Percentiles rank a stretch among this genome's conserved stretches.
Evolutionary conservation across 805 yeast species (phyloP).

Genomic region (Kregervanrija pseudodelftensis): DNA sequence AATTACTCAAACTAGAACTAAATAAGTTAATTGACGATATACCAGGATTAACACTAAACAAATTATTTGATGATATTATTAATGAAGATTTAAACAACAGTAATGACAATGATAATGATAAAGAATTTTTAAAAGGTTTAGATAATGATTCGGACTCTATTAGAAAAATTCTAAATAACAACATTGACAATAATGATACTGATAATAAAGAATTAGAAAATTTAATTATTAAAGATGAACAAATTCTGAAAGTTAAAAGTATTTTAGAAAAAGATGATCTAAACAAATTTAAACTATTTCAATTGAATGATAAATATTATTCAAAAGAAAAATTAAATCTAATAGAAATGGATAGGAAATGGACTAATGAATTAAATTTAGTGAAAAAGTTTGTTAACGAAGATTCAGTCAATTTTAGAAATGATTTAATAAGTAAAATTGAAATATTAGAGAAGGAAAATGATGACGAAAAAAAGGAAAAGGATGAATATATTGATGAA

Average conservation of each 20-base stretch:
- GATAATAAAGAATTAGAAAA: conserved; percentile 8
- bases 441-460: conserved; percentile 11
- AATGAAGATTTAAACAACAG: conserved; percentile 6
- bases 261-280: conserved; percentile 17
- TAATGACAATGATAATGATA: conserved; percentile 3
- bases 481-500: conserved; percentile 11
- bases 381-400: conserved; percentile 17
- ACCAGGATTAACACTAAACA: conserved; percentile 15
- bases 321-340: conserved; percentile 17
- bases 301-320: conserved; percentile 21
- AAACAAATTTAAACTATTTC: conserved; percentile 22
- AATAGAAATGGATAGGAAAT: conserved; percentile 20
- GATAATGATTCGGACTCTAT: neutral
- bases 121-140: conserved; percentile 1
- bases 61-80: conserved; percentile 2
- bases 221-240: conserved; percentile 10
- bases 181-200: conserved; percentile 1
- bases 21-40: conserved; percentile 11
- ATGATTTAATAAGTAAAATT: conserved; percentile 4
- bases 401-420: conserved; percentile 15
- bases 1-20: conserved; percentile 10
- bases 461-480: conserved; percentile 6
- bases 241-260: conserved; percentile 14
- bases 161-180: conserved; percentile 5
- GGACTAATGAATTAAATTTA: conserved; percentile 20